These are phyloP conservation scores for Curvularia sp. DNA, from an alignment of 2,329 filamentous ascomycete genomes.

Conservation along the genomic window DNA sequence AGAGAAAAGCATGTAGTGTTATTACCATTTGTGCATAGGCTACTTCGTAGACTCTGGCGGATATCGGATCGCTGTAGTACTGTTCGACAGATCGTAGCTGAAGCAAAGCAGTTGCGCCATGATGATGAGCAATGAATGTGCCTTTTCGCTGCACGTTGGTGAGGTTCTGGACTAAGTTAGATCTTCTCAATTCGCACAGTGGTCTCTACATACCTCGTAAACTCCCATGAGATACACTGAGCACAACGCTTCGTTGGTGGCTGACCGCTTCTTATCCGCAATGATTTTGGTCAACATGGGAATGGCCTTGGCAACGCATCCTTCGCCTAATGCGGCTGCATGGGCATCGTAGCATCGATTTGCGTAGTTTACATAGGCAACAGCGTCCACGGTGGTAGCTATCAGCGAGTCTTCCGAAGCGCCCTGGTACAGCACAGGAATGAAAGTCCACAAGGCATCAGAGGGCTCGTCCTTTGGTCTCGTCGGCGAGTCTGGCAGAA, in stretches of 20 bases:
- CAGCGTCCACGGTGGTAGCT: constrained; percentile 32
- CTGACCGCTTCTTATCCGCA: constrained; percentile 30
- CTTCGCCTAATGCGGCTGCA: constrained; percentile 33
- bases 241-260: constrained; percentile 34
- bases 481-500: constrained; percentile 30
- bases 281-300: constrained; percentile 35
- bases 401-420: constrained; percentile 34
- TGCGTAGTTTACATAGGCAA: constrained; percentile 40
- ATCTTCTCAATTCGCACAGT: background rate
- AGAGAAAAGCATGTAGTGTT: background rate
- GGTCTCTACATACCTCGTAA: constrained; percentile 32
- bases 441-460: constrained; percentile 38
- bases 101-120: constrained; percentile 40
- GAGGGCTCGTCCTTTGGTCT: constrained; percentile 26
- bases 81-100: constrained; percentile 36
- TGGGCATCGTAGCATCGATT: constrained; percentile 36
- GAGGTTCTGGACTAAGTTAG: constrained; percentile 30
- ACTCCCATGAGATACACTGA: constrained; percentile 42
- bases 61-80: constrained; percentile 35
- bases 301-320: constrained; percentile 33
- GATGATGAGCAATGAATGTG: constrained; percentile 36
- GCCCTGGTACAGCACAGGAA: constrained; percentile 36
- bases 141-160: constrained; percentile 29
- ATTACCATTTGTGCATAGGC: constrained; percentile 38
- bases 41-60: constrained; percentile 40